phyloP scores from a whole-genome alignment of 2,329 filamentous ascomycete species.

The Beauveria caledonica region DNA sequence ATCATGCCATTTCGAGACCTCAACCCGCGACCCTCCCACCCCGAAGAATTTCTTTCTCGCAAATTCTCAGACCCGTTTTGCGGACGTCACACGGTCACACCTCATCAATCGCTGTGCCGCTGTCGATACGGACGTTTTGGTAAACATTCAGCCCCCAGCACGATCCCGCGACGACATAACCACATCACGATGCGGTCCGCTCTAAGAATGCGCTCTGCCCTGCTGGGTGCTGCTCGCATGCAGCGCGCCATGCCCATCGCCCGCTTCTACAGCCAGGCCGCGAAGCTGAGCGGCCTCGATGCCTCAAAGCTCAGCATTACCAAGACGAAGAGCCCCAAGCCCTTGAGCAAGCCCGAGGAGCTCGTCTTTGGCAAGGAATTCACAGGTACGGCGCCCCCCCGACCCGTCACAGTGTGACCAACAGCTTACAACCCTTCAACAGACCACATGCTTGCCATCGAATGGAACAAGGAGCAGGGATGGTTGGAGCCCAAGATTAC shows the following conservation, averaged over 20 bases:
- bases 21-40: not conserved
- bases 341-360: constrained; percentile 64
- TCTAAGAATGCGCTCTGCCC: constrained; percentile 24
- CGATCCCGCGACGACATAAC: not conserved
- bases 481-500: constrained; percentile 78
- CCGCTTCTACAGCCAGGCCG: constrained; percentile 41
- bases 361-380: constrained; percentile 87
- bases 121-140: not conserved
- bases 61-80: not conserved
- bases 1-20: constrained; percentile 1
- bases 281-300: constrained; percentile 62
- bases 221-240: constrained; percentile 27
- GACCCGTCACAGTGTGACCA: not conserved
- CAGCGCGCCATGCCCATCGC: constrained; percentile 27
- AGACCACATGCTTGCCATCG: constrained; percentile 96
- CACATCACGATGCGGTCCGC: constrained; percentile 10
- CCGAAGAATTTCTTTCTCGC: not conserved
- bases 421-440: not conserved
- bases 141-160: not conserved
- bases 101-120: not conserved
- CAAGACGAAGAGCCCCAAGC: constrained; percentile 67
- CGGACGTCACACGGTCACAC: not conserved
- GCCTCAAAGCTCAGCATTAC: constrained; percentile 66
- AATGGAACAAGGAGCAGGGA: constrained; percentile 81
- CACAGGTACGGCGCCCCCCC: constrained; percentile 53